Evolutionary conservation across 2,329 filamentous ascomycete genomes (phyloP), one percentile per base, ranked within the genome.

Genomic region (Fusarium albidum): DNA sequence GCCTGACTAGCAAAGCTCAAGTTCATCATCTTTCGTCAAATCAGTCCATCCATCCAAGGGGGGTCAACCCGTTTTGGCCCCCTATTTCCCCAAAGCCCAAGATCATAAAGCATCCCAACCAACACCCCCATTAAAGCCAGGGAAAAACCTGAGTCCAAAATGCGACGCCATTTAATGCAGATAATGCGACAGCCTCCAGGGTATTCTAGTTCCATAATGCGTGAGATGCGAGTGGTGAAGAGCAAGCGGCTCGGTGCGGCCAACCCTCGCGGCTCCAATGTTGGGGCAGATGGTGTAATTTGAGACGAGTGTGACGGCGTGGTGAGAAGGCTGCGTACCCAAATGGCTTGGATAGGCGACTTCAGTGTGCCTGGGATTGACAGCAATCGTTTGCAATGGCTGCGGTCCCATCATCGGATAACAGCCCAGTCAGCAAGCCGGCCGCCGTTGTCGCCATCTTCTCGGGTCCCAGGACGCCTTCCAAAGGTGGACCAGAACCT

Each of bases 401-500:
- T 15, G 17, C 14, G 12, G 9, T 15, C 14, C 18, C 9, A 33
- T 67, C 46, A 88, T 63, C 92, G 87, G 68, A 96, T 96, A 47
- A 93, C 87, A 43, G 89, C 89, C 90, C 90, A 95, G 71, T 91
- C 90, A 34, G 87, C 85, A 51, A 95, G 79, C 61, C 83, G 82
- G 43, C 87, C 79, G 35, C 79, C 79, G 11, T 82, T 79, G 11
- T 87, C 84, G 63, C 88, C 86, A 35, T 89, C 88, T 53, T 89
- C 88, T 57, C 87, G 82, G 54, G 85, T 81, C 21, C 89, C 88
- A 25, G 90, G 87, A 68, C 92, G 89, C 69, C 89, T 88, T 55
- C 91, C 92, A 76, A 99, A 99, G 3, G 95, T 89, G 52, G 95
- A 95, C 95, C 95, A 99, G 76, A 99, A 99, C 35, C 95, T 82